Evolutionary conservation across 768 basidiomycete species (phyloP).

Genomic region (Agaricus blazei): DNA sequence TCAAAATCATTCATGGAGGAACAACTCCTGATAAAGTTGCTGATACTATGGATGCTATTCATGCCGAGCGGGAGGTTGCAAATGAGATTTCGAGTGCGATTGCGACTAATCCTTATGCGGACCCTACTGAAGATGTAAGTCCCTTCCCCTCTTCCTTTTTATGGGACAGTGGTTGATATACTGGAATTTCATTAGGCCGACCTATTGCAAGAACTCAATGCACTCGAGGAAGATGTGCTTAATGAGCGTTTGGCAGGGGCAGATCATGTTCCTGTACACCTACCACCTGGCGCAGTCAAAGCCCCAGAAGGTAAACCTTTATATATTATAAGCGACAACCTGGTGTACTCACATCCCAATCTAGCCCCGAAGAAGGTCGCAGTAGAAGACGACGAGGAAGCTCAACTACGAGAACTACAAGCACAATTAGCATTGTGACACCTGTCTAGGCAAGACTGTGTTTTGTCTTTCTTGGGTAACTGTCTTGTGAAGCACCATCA

Average conservation of each 20-base stretch:
- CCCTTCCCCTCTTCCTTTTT: slow-evolving; percentile 4
- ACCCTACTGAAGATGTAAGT: slow-evolving; percentile 66
- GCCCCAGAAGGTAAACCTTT: slow-evolving; percentile 43
- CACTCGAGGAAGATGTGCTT: slow-evolving; percentile 84
- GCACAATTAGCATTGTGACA: slow-evolving; percentile 78
- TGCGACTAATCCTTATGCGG: slow-evolving; percentile 59
- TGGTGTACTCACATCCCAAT: neutral
- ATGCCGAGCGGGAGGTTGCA: slow-evolving; percentile 88
- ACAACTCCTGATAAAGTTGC: slow-evolving; percentile 93
- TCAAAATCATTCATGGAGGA: slow-evolving; percentile 84
- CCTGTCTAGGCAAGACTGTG: neutral
- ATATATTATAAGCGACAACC: neutral
- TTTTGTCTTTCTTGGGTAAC: neutral
- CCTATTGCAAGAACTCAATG: slow-evolving; percentile 73
- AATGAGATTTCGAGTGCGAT: slow-evolving; percentile 90
- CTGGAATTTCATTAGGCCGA: slow-evolving; percentile 49
- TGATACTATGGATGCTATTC: slow-evolving; percentile 77
- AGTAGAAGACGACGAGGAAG: slow-evolving; percentile 86
- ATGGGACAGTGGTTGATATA: neutral
- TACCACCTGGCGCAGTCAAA: slow-evolving; percentile 57
- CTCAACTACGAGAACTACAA: slow-evolving; percentile 83
- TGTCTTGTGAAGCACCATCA: slow-evolving; percentile 14
- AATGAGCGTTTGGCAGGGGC: slow-evolving; percentile 82
- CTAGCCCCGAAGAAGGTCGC: slow-evolving; percentile 26
- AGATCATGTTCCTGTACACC: slow-evolving; percentile 84